Conservation (phyloP, 306 rosid species). For the Cucurbita pepo region DNA sequence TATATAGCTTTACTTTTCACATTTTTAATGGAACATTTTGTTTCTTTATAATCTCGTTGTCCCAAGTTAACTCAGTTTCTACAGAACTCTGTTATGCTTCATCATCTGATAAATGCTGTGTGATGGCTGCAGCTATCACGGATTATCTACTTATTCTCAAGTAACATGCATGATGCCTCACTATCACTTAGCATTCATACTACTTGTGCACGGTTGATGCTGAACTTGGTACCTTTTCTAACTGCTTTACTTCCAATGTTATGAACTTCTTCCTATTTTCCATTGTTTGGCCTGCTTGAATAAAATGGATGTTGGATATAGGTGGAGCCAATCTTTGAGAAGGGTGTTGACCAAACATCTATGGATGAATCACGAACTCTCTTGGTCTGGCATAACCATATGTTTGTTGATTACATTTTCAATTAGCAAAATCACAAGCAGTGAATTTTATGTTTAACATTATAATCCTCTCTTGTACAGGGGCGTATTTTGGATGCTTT, state of each 20-base stretch:
- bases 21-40: background rate
- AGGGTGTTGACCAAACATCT: slow-evolving; percentile 86
- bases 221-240: slow-evolving; percentile 67
- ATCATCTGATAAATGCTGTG: slow-evolving; percentile 9
- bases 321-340: slow-evolving; percentile 99
- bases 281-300: background rate
- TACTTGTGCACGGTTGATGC: slow-evolving; percentile 95
- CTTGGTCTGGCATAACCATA: slow-evolving; percentile 44
- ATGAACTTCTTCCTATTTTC: slow-evolving; percentile 3
- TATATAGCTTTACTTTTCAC: background rate
- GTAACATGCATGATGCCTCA: slow-evolving; percentile 98
- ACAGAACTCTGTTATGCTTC: background rate
- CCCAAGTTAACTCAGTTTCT: background rate
- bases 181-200: slow-evolving; percentile 93
- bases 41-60: background rate
- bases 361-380: slow-evolving; percentile 94
- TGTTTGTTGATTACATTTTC: background rate
- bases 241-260: background rate
- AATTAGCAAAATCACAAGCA: background rate
- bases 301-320: slow-evolving; percentile 20
- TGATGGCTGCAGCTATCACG: slow-evolving; percentile 70
- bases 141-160: slow-evolving; percentile 90
- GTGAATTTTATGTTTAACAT: slow-evolving; percentile 12
- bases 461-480: slow-evolving; percentile 24
- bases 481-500: slow-evolving; percentile 96